These are phyloP conservation scores for Ogataea allantospora DNA, from an alignment of 805 yeast species.

Conservation along the genomic window DNA sequence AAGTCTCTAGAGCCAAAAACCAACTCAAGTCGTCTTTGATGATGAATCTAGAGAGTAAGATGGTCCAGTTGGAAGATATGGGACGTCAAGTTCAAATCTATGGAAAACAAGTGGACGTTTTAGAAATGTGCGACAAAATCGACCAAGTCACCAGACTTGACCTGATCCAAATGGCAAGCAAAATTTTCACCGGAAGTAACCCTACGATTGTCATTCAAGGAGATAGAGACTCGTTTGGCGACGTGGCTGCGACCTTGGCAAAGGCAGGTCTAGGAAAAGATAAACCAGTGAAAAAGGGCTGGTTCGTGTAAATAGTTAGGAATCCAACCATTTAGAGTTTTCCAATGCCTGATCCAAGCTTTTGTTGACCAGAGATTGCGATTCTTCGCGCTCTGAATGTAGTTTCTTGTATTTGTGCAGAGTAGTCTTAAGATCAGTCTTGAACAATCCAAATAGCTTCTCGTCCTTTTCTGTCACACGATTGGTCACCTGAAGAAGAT, in stretches of 20 bases:
- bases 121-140: constrained; percentile 79
- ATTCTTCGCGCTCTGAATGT: neutral
- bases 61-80: constrained; percentile 92
- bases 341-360: constrained; percentile 7
- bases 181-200: constrained; percentile 67
- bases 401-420: constrained; percentile 13
- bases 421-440: constrained; percentile 18
- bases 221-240: constrained; percentile 80
- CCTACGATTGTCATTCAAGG: constrained; percentile 94
- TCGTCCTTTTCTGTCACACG: constrained; percentile 19
- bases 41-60: constrained; percentile 89
- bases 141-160: constrained; percentile 66
- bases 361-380: constrained; percentile 5
- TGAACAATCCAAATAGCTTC: constrained; percentile 18
- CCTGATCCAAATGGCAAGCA: constrained; percentile 68
- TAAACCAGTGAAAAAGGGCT: constrained; percentile 19
- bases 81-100: constrained; percentile 92
- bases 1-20: constrained; percentile 87
- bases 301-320: constrained; percentile 19
- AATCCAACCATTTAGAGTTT: constrained; percentile 21
- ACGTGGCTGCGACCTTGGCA: constrained; percentile 61
- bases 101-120: constrained; percentile 68
- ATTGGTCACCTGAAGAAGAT: constrained; percentile 8
- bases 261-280: constrained; percentile 69
- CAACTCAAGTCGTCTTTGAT: constrained; percentile 83